Base-by-base conservation (phyloP, 2,329 filamentous ascomycete species). In the Didymosphaeria variabile region DNA sequence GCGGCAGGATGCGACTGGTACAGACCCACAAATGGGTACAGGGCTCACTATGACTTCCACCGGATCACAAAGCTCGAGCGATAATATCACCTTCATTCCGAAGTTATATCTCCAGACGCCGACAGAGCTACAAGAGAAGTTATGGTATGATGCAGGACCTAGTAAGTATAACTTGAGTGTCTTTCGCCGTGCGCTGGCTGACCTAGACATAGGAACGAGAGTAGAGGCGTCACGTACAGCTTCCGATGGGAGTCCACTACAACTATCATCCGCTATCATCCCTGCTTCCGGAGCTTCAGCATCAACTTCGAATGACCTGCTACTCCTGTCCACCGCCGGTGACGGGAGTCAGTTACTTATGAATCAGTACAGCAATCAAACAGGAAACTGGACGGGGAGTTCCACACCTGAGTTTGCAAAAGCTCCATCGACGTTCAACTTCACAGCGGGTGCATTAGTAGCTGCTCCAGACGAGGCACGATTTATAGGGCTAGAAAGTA, bases 21-120 rank as follows among this genome's bases (percentile, higher is more conserved):
- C 26, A 21, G 44, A 46, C 44, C n/a, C 19, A 13, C 44, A 46
- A 13, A 26, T 23, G 44, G 44, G 44, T 2, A 46, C 44, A 15
- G 44, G 44, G 13, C 44, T 46, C 19, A 46, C 44, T 10, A 46
- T 46, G 44, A 46, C 44, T 23, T 46, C 19, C n/a, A 46, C 44
- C 6, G 44, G 44, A 29, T 46, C 44, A 13, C 44, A n/a, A 46
- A 26, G 19, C 44, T 46, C 44, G 23, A 46, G 19, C 8, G 19
- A 46, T 5, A 46, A 21, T 12, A 29, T 1, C 1, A 21, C 19
- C 10, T 46, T 46, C 19, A 21, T 29, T 19, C 44, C 44, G 4
- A 46, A 46, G 13, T 8, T 46, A 21, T 46, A 46, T 46, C 44
- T 46, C 23, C 19, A 46, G 44, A 46, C 44, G 19, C 44, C 44